Conservation (phyloP, 2,329 filamentous ascomycete species). For the Botryotinia narcissicola region DNA sequence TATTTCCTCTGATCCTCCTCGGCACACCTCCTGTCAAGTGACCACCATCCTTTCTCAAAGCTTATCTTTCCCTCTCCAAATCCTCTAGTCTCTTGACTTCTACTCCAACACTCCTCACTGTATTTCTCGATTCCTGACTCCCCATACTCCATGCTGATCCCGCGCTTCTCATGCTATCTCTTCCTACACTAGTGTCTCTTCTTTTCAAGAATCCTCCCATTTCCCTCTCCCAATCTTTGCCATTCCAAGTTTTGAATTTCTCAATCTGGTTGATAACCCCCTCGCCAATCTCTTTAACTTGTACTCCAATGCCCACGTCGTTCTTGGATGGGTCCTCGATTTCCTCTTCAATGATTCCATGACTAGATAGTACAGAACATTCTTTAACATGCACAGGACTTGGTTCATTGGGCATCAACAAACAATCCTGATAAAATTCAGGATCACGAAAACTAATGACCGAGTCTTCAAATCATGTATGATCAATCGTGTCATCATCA, state of each 20-base stretch:
- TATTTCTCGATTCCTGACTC: not conserved
- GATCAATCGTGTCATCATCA: conserved; percentile 7
- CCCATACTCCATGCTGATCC: not conserved
- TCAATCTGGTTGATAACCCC: conserved; percentile 20
- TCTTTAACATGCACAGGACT: conserved; percentile 11
- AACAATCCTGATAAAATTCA: conserved; percentile 34
- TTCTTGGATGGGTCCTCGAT: not conserved
- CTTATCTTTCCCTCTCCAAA: conserved; percentile 20
- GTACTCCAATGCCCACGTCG: not conserved
- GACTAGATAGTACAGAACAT: conserved; percentile 5
- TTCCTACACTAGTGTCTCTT: conserved; percentile 9
- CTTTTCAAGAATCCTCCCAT: conserved; percentile 23
- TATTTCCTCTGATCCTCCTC: not conserved
- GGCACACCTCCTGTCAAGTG: conserved; percentile 13
- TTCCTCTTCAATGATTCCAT: conserved; percentile 17
- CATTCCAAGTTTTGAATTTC: conserved; percentile 36
- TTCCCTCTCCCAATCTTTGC: conserved; percentile 34
- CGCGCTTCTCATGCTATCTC: conserved; percentile 14
- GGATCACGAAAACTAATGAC: conserved; percentile 31
- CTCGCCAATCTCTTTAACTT: conserved; percentile 9
- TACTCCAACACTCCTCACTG: conserved; percentile 10
- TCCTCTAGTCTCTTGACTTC: conserved; percentile 20
- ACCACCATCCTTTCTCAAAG: conserved; percentile 5
- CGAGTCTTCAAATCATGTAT: conserved; percentile 13
- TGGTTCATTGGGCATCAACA: conserved; percentile 20